Evolutionary conservation across 768 basidiomycete species (phyloP).

Genomic region (Calocera viscosa): DNA sequence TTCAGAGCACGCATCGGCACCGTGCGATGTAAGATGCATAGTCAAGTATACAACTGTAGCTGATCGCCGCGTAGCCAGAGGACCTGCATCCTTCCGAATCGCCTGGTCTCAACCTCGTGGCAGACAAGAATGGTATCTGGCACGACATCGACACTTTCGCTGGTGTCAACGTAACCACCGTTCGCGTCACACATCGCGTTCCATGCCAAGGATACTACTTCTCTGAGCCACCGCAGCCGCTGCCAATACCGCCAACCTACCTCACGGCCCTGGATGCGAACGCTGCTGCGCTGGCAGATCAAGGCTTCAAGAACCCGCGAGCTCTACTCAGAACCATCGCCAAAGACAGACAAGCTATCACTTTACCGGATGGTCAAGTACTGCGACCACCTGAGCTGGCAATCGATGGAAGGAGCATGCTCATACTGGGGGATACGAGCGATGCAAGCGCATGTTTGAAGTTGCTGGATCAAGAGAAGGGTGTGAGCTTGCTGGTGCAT

Average conservation of each 20-base stretch:
- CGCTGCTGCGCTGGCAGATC: slow-evolving; percentile 17
- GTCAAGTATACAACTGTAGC: neutral
- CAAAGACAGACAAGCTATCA: slow-evolving; percentile 18
- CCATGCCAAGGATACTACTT: slow-evolving; percentile 72
- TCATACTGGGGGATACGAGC: slow-evolving; percentile 66
- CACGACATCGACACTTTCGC: slow-evolving; percentile 34
- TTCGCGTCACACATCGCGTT: slow-evolving; percentile 63
- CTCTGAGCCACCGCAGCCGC: slow-evolving; percentile 35
- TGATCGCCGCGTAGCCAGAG: slow-evolving; percentile 17
- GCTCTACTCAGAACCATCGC: slow-evolving; percentile 21
- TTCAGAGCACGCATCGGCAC: slow-evolving; percentile 29
- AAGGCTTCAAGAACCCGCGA: slow-evolving; percentile 24
- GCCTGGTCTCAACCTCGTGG: slow-evolving; percentile 46
- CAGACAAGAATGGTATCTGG: slow-evolving; percentile 54
- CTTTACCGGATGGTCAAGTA: slow-evolving; percentile 24
- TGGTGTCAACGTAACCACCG: slow-evolving; percentile 53
- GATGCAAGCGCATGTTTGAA: slow-evolving; percentile 37
- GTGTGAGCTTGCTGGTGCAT: slow-evolving; percentile 67
- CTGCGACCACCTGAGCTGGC: slow-evolving; percentile 22
- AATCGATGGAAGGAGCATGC: slow-evolving; percentile 50
- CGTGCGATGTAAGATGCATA: slow-evolving; percentile 38
- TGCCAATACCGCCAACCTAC: slow-evolving; percentile 13
- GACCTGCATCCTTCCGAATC: slow-evolving; percentile 52
- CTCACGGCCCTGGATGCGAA: slow-evolving; percentile 16
- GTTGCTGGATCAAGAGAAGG: slow-evolving; percentile 50